Evolutionary conservation across 331 rosid species (phyloP).

Genomic region (Spiraea crenata): DNA sequence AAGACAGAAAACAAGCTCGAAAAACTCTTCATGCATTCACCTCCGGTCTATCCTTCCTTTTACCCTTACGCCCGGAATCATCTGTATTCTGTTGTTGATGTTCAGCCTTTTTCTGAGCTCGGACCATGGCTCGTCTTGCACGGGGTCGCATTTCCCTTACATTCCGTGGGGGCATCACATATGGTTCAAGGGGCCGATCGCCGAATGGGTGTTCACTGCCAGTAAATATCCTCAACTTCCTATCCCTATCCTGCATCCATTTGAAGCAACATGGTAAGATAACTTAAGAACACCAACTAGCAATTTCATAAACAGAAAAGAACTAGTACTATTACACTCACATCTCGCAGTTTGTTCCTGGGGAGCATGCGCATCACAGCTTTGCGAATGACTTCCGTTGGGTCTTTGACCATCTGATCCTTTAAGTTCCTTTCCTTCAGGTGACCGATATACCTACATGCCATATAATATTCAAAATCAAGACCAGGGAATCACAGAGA

Average conservation of each 20-base stretch:
- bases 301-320: neutral
- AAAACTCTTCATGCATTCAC: conserved; percentile 42
- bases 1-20: neutral
- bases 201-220: conserved; percentile 76
- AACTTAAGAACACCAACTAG: conserved; percentile 6
- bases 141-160: conserved; percentile 87
- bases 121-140: conserved; percentile 73
- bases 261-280: conserved; percentile 14
- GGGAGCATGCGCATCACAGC: conserved; percentile 96
- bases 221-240: conserved; percentile 80
- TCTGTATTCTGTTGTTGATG: conserved; percentile 45
- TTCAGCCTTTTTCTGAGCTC: conserved; percentile 88
- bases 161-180: conserved; percentile 63
- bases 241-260: conserved; percentile 82
- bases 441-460: conserved; percentile 79
- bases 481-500: neutral
- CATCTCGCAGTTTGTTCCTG: conserved; percentile 85
- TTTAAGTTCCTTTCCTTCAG: conserved; percentile 80
- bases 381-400: conserved; percentile 95
- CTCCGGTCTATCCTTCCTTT: conserved; percentile 40
- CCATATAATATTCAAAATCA: conserved; percentile 28
- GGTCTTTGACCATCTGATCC: conserved; percentile 88
- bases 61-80: conserved; percentile 37
- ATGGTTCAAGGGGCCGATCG: conserved; percentile 79
- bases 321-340: conserved; percentile 32